Percentiles rank a stretch among this genome's conserved stretches.
Evolutionary conservation across 345 rosid genomes (phyloP).

Genomic region (Angophora floribunda): DNA sequence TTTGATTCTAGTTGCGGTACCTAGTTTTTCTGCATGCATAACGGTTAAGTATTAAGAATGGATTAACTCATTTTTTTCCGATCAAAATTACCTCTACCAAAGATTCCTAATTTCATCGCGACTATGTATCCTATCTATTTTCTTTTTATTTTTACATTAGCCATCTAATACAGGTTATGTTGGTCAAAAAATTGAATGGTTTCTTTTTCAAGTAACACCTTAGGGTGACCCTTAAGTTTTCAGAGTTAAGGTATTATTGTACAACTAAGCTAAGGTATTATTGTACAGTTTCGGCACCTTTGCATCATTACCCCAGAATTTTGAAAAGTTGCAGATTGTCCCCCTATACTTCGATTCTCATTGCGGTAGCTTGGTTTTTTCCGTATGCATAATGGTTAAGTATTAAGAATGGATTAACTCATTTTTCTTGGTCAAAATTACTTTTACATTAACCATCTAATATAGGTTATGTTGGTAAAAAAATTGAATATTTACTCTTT

Average conservation of each 20-base stretch:
- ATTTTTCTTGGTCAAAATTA: background rate
- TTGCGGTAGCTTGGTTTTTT: background rate
- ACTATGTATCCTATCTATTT: background rate
- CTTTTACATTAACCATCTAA: background rate
- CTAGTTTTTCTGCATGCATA: background rate
- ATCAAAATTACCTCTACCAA: background rate
- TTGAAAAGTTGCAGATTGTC: no score
- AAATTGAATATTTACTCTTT: background rate
- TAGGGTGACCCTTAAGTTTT: no score
- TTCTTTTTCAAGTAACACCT: background rate
- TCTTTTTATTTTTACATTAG: background rate
- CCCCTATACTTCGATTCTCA: no score
- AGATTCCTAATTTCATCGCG: background rate
- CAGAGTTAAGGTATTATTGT: no score
- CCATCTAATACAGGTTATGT: background rate
- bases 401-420: background rate
- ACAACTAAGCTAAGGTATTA: no score
- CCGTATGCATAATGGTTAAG: rapidly evolving
- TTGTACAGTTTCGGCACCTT: no score
- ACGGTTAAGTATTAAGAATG: background rate
- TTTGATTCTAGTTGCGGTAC: no score
- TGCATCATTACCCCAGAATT: no score
- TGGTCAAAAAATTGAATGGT: background rate
- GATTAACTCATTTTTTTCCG: background rate
- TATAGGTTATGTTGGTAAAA: background rate